Percentiles rank a stretch among this genome's conserved stretches.
These are phyloP conservation scores for Symbiodinium pilosum DNA, from an alignment of 73 alveolate genomes.

Conservation along the genomic window DNA sequence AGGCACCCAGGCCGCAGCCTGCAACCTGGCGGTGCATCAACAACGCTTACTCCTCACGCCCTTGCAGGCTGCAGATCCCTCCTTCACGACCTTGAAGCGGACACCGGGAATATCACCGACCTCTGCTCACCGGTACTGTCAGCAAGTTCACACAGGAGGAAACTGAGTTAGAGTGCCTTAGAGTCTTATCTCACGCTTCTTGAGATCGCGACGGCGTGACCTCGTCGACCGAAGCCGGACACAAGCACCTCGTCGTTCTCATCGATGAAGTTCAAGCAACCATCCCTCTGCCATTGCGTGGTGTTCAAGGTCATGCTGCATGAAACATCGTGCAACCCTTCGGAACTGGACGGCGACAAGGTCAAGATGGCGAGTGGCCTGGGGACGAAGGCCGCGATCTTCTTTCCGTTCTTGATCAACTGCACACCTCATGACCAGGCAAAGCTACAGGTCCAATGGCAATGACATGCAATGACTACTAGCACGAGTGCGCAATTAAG, in stretches of 20 bases:
- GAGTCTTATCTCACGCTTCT: too few species aligned
- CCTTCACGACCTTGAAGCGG: constrained; percentile 99
- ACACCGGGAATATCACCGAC: constrained; percentile 99
- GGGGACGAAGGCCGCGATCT: constrained; percentile 98
- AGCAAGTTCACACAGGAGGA: too few species aligned
- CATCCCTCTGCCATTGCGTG: constrained; percentile 97
- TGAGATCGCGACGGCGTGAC: constrained; percentile 97
- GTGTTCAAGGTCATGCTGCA: too few species aligned
- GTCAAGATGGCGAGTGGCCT: constrained; percentile 5
- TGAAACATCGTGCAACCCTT: too few species aligned
- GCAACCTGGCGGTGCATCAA: constrained; percentile 97
- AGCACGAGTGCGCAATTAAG: not conserved
- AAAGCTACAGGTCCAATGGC: too few species aligned
- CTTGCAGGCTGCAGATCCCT: not conserved
- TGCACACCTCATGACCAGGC: constrained; percentile 97
- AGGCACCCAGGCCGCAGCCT: constrained; percentile 98
- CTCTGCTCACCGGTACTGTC: not conserved
- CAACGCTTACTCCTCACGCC: too few species aligned
- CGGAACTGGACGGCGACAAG: too few species aligned
- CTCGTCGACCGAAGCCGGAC: constrained; percentile 99
- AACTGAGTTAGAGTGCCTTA: too few species aligned
- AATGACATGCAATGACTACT: not conserved
- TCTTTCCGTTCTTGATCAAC: constrained; percentile 98
- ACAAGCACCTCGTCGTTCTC: constrained; percentile 99
- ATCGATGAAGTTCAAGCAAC: constrained; percentile 98